A percentile compares a stretch with the other conserved stretches of the same genome.
These are phyloP conservation scores for Conticribra weissflogii DNA, from an alignment of 108 stramenopile species.

Conservation along the genomic window DNA sequence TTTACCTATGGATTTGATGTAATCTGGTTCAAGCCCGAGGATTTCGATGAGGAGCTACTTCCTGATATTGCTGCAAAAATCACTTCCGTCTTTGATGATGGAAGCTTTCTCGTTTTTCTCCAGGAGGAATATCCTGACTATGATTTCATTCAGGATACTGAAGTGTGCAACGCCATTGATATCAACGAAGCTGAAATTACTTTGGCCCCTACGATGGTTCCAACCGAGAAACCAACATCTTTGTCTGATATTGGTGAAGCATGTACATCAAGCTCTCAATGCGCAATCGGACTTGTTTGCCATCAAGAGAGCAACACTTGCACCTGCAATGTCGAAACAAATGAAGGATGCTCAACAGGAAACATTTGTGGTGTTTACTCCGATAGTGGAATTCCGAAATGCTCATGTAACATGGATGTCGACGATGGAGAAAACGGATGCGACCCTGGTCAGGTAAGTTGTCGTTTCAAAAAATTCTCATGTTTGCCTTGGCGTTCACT, in stretches of 20 bases:
- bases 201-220: slow-evolving; percentile 17
- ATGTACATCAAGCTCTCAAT: slow-evolving; percentile 9
- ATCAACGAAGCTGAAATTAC: slow-evolving; percentile 14
- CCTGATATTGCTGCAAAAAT: slow-evolving; percentile 20
- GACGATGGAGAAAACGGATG: background rate
- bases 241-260: slow-evolving; percentile 1
- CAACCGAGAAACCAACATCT: slow-evolving; percentile 8
- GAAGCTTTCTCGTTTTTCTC: slow-evolving; percentile 23
- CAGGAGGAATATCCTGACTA: slow-evolving; percentile 14
- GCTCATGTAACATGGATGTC: background rate
- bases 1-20: slow-evolving; percentile 46
- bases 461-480: no score
- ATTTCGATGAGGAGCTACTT: slow-evolving; percentile 19
- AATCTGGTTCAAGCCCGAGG: slow-evolving; percentile 35
- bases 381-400: background rate
- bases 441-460: background rate
- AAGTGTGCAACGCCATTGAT: slow-evolving; percentile 30
- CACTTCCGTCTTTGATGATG: slow-evolving; percentile 18
- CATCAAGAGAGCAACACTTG: slow-evolving; percentile 9
- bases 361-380: background rate
- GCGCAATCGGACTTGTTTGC: slow-evolving; percentile 13
- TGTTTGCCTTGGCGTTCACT: no score
- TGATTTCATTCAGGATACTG: slow-evolving; percentile 16
- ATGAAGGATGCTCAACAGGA: background rate
- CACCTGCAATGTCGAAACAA: slow-evolving; percentile 6